A percentile compares a stretch with the other conserved stretches of the same genome.
These are phyloP conservation scores for Penstemon newberryi DNA, from an alignment of 257 asterid species.

Conservation along the genomic window DNA sequence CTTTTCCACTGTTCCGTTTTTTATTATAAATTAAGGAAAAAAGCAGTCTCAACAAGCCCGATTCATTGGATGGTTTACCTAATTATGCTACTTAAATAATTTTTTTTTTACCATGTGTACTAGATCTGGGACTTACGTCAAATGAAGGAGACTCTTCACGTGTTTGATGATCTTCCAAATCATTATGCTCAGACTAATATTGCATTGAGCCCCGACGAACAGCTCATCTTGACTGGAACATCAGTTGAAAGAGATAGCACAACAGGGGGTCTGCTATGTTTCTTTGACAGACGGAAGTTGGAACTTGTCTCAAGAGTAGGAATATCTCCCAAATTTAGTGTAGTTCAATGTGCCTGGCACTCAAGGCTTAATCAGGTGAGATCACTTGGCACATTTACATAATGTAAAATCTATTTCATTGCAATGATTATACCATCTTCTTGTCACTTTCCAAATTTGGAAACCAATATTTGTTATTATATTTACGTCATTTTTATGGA, in stretches of 20 bases:
- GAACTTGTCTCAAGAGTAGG: constrained; percentile 84
- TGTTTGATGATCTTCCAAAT: constrained; percentile 79
- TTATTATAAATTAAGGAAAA: constrained; percentile 6
- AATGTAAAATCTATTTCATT: neutral
- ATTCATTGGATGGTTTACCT: constrained; percentile 7
- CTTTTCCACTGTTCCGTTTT: neutral
- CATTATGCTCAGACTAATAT: constrained; percentile 85
- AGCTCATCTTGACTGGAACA: constrained; percentile 82
- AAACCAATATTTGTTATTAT: neutral
- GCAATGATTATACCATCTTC: neutral
- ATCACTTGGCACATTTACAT: constrained; percentile 11
- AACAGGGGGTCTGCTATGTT: constrained; percentile 78
- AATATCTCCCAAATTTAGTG: constrained; percentile 80
- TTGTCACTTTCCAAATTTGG: constrained; percentile 6
- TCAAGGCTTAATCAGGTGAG: constrained; percentile 89
- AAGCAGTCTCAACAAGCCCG: neutral
- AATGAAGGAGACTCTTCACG: constrained; percentile 68
- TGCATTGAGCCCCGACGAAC: constrained; percentile 87
- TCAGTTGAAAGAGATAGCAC: constrained; percentile 75
- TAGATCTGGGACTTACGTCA: constrained; percentile 94
- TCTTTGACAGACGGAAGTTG: constrained; percentile 75
- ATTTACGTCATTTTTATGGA: neutral
- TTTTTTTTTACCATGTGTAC: constrained; percentile 23
- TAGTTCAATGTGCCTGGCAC: constrained; percentile 95
- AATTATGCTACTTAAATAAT: neutral